These are phyloP conservation scores for Erucastrum elatum DNA, from an alignment of 345 rosid species.

Conservation along the genomic window DNA sequence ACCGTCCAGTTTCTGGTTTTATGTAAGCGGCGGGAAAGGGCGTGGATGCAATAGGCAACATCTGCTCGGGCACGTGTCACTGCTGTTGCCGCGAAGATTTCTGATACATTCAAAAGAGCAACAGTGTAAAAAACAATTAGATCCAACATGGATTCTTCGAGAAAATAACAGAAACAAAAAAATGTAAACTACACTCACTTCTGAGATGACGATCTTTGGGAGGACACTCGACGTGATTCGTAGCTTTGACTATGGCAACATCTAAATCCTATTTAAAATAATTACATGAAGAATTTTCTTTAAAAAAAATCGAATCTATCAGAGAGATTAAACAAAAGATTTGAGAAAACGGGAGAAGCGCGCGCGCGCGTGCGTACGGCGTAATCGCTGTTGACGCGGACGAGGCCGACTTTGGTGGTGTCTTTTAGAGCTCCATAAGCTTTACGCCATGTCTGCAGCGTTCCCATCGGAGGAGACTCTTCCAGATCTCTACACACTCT, in stretches of 20 bases:
- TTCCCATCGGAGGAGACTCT: slow-evolving; percentile 61
- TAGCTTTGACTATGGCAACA: slow-evolving; percentile 95
- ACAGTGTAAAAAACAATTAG: slow-evolving; percentile 1
- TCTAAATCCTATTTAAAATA: slow-evolving; percentile 68
- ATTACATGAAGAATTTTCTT: neutral
- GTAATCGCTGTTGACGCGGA: slow-evolving; percentile 96
- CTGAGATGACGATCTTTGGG: slow-evolving; percentile 95
- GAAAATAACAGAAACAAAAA: neutral
- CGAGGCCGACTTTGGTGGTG: slow-evolving; percentile 98
- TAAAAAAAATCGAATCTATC: slow-evolving; percentile 22
- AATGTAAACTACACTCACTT: slow-evolving; percentile 48
- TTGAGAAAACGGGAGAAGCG: neutral
- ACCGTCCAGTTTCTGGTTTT: slow-evolving; percentile 91
- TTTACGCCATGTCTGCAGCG: slow-evolving; percentile 93
- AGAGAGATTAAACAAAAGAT: neutral
- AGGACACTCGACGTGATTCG: slow-evolving; percentile 97
- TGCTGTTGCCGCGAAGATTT: slow-evolving; percentile 70
- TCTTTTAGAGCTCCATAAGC: slow-evolving; percentile 98
- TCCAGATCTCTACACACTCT: slow-evolving; percentile 41
- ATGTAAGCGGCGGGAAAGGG: slow-evolving; percentile 75
- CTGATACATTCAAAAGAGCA: slow-evolving; percentile 29
- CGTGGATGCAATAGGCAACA: slow-evolving; percentile 87
- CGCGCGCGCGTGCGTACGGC: slow-evolving; percentile 52
- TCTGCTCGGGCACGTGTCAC: slow-evolving; percentile 88
- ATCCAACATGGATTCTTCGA: slow-evolving; percentile 31